Base-by-base conservation (phyloP, 768 basidiomycete species). In the Naematelia encephala region DNA sequence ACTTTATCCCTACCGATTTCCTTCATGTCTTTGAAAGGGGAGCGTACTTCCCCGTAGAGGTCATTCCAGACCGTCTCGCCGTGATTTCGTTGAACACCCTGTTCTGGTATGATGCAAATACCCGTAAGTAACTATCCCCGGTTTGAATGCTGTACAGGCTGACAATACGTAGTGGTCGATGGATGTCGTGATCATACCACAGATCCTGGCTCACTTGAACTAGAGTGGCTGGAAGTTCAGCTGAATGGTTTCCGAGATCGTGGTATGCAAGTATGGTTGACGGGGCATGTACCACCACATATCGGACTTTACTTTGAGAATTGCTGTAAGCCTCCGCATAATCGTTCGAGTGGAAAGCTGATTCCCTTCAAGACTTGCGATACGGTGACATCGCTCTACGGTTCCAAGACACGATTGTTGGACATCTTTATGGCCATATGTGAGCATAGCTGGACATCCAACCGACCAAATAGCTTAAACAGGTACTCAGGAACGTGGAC, bases 151-250 rank as follows among this genome's bases (percentile, higher is more conserved):
- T 11, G 11, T 14, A 45, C n/a, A n/a, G n/a, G 57, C 62, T 64
- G 26, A 59, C 16, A 39, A 51, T 70, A 47, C 63, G 34, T 39
- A 91, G 90, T 86, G 64, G 88, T 89, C 43, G 82, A 84, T 65
- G 90, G 90, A 14, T 91, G 90, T 71, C 78, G 79, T 56, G 85
- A 81, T 67, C 81, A 79, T 19, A 82, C 84, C 4, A 62, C 70
- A 1, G 90, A 94, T 74, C 88, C 91, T n/a, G 91, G 91, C 48
- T 90, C 90, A 63, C 80, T 90, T 23, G 82, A 96, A 71, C 81
- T 93, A 65, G 88, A 90, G 75, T 96, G 91, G 91, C 81, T 96
- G 12, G 89, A 90, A 60, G 89, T 89, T 1, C 90, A 91, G 76
- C 80, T 96, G 19, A 78, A 83, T 49, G 78, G 76, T 56, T 91